Conservation (phyloP, 805 yeast genomes). For the Komagataella ulmi region DNA sequence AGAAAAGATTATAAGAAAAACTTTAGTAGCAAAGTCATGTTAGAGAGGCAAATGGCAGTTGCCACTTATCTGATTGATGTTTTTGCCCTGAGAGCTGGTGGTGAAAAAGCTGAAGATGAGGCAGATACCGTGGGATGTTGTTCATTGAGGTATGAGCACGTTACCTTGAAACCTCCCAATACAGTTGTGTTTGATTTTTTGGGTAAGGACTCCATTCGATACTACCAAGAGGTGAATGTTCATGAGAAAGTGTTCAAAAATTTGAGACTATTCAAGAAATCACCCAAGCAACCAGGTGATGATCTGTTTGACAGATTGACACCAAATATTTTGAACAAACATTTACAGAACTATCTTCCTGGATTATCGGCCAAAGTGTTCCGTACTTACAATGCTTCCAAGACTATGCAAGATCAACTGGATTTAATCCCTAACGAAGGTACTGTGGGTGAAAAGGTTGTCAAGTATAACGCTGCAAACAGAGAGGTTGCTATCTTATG, state of each 20-base stretch:
- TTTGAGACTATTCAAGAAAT: slow-evolving; percentile 72
- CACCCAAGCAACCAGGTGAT: slow-evolving; percentile 86
- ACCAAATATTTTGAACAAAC: slow-evolving; percentile 72
- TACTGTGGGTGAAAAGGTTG: slow-evolving; percentile 75
- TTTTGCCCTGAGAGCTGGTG: slow-evolving; percentile 94
- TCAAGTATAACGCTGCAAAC: slow-evolving; percentile 87
- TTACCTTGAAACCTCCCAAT: slow-evolving; percentile 74
- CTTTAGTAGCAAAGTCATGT: slow-evolving; percentile 65
- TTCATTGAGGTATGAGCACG: slow-evolving; percentile 82
- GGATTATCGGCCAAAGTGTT: slow-evolving; percentile 94
- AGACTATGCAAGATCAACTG: slow-evolving; percentile 91
- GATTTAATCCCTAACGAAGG: slow-evolving; percentile 80
- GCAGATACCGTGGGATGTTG: slow-evolving; percentile 99
- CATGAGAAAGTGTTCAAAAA: slow-evolving; percentile 88
- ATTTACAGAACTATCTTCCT: slow-evolving; percentile 79
- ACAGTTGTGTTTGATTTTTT: slow-evolving; percentile 82
- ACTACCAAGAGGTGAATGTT: slow-evolving; percentile 85
- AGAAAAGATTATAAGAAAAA: slow-evolving; percentile 61
- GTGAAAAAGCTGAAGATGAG: slow-evolving; percentile 93
- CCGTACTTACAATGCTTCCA: slow-evolving; percentile 94
- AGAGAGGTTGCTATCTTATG: slow-evolving; percentile 91
- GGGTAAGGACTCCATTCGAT: slow-evolving; percentile 92
- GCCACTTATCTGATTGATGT: slow-evolving; percentile 89
- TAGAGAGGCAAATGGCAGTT: slow-evolving; percentile 82
- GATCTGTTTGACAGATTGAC: slow-evolving; percentile 84